Conservation (phyloP, 108 stramenopile species). For the Nannochloropsis oceanica region DNA sequence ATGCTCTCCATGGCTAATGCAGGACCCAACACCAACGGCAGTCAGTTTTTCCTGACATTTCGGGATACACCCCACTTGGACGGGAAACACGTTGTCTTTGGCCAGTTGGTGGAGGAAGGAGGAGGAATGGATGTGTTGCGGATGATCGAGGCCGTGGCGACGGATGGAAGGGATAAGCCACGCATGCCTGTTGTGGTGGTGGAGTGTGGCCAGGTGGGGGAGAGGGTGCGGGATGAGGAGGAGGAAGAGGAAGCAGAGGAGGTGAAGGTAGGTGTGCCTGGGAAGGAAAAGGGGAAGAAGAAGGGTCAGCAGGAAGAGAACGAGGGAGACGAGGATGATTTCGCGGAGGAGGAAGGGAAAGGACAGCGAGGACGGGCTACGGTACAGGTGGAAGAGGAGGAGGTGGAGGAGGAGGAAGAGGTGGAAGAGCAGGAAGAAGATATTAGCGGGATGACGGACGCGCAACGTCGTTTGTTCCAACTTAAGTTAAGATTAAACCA, state of each 20-base stretch:
- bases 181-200: constrained; percentile 48
- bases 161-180: constrained; percentile 66
- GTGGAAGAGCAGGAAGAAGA: background rate
- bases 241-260: constrained; percentile 11
- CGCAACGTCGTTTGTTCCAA: background rate
- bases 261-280: background rate
- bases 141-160: constrained; percentile 52
- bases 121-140: constrained; percentile 67
- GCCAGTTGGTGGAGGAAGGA: constrained; percentile 48
- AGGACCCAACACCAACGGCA: constrained; percentile 73
- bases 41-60: constrained; percentile 67
- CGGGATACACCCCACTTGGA: constrained; percentile 42
- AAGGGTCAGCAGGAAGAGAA: background rate
- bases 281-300: constrained; percentile 4
- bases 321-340: constrained; percentile 4
- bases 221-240: constrained; percentile 16
- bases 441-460: background rate
- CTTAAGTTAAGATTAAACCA: constrained; percentile 9
- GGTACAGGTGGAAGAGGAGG: background rate
- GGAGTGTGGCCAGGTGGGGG: constrained; percentile 61
- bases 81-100: constrained; percentile 44
- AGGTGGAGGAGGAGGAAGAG: background rate
- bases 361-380: no score
- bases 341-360: constrained; percentile 11
- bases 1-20: constrained; percentile 75